Conservation (phyloP, 257 asterid species). For the Mentha longifolia region DNA sequence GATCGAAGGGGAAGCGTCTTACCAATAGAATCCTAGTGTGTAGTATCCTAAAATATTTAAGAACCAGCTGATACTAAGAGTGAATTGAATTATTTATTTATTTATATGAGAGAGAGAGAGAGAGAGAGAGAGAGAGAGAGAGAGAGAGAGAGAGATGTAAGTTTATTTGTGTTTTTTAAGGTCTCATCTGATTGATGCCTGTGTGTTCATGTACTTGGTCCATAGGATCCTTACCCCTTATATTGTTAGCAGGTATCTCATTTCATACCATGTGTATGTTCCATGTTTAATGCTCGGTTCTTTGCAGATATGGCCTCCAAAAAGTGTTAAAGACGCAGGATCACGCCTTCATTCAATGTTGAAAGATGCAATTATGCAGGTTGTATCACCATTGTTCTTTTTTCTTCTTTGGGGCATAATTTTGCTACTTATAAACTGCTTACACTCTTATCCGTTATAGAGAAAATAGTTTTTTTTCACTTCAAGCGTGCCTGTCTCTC, state of each 20-base stretch:
- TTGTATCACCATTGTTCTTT: conserved; percentile 27
- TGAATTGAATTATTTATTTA: not conserved
- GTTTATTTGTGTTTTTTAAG: not conserved
- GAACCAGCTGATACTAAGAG: conserved; percentile 4
- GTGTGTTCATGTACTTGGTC: conserved; percentile 13
- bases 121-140: not conserved
- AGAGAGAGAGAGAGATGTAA: not conserved
- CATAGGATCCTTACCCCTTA: conserved; percentile 16
- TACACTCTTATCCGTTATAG: not conserved
- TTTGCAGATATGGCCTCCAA: conserved; percentile 98
- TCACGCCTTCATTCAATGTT: conserved; percentile 80
- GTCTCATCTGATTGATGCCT: conserved; percentile 10
- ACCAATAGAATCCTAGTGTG: too few relatives aligned
- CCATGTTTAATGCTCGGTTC: conserved; percentile 13
- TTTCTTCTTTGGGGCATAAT: not conserved
- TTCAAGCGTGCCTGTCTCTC: not conserved
- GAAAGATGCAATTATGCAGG: conserved; percentile 92
- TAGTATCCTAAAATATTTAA: not conserved
- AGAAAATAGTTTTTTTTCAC: conserved; percentile 2
- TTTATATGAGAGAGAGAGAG: not conserved
- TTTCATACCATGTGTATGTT: not conserved
- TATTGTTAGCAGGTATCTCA: not conserved
- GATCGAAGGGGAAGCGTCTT: too few relatives aligned
- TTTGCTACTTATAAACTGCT: conserved; percentile 12
- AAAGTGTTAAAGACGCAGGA: conserved; percentile 88